phyloP scores from a whole-genome alignment of 805 yeast species.

The Cyberlindnera subsufficiens region DNA sequence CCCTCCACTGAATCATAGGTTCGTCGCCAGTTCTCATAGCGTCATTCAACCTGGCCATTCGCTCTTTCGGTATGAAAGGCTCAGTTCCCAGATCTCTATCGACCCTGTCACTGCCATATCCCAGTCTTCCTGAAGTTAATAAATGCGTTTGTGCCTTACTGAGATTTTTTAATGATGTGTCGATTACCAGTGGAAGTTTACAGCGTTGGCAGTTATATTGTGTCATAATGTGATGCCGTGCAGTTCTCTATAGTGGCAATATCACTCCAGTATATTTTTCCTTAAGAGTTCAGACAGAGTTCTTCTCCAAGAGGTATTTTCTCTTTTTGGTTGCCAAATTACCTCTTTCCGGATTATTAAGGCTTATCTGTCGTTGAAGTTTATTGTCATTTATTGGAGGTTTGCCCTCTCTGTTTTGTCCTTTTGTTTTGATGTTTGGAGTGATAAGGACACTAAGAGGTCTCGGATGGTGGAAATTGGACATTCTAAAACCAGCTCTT shows the following conservation, averaged over 20 bases:
- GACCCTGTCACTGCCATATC: slow-evolving; percentile 11
- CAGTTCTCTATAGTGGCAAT: background rate
- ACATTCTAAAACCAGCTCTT: no score
- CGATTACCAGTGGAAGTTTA: slow-evolving; percentile 49
- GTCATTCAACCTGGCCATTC: slow-evolving; percentile 11
- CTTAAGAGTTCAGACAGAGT: no score
- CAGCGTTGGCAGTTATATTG: slow-evolving; percentile 52
- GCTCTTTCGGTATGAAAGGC: slow-evolving; percentile 20
- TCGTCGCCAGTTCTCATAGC: slow-evolving; percentile 3
- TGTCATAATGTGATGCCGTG: slow-evolving; percentile 10
- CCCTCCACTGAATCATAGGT: slow-evolving; percentile 9
- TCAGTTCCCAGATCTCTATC: slow-evolving; percentile 15
- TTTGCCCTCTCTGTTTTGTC: no score
- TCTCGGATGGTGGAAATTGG: no score
- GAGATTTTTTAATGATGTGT: slow-evolving; percentile 46
- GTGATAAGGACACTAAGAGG: no score
- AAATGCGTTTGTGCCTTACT: slow-evolving; percentile 51
- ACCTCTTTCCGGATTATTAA: no score
- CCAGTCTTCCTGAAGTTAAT: slow-evolving; percentile 33
- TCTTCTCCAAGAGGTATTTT: no score
- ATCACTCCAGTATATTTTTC: no score
- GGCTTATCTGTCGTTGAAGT: no score
- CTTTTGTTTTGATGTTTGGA: no score
- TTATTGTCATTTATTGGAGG: no score
- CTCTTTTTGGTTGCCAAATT: no score